These are phyloP conservation scores for Suhomyces wounanorum DNA, from an alignment of 1,139 yeast genomes.

Conservation along the genomic window DNA sequence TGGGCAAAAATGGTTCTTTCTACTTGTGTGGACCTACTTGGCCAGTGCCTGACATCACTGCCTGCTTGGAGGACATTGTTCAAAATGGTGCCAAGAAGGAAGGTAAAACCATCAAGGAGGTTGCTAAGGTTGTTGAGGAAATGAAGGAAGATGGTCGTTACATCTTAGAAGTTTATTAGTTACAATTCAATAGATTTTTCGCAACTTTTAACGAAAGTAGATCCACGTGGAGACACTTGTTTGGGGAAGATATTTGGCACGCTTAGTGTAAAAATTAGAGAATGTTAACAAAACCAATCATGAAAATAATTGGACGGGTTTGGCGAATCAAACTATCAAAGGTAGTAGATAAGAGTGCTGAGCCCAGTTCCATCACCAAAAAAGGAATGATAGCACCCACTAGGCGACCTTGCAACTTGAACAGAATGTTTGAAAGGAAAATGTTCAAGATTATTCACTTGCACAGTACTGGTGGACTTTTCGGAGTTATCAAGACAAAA, in stretches of 20 bases:
- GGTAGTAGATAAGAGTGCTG: background rate
- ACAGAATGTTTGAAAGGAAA: background rate
- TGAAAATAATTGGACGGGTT: background rate
- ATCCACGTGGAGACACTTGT: background rate
- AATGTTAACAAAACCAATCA: background rate
- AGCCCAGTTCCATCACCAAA: background rate
- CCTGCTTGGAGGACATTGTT: conserved; percentile 83
- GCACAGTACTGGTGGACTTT: background rate
- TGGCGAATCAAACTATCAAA: background rate
- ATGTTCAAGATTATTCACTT: background rate
- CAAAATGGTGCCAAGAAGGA: conserved; percentile 65
- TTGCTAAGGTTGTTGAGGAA: conserved; percentile 82
- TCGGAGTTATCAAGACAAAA: background rate
- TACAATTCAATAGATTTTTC: background rate
- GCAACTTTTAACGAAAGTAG: background rate
- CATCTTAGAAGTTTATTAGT: conserved; percentile 70
- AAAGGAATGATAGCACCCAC: background rate
- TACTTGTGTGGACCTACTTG: conserved; percentile 99
- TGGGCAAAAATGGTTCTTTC: conserved; percentile 79
- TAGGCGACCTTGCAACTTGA: background rate
- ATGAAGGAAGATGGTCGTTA: conserved; percentile 92
- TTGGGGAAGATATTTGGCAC: background rate
- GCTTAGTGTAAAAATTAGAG: background rate
- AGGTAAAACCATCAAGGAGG: conserved; percentile 67
- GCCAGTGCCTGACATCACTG: conserved; percentile 98